phyloP scores from a whole-genome alignment of 257 asterid species.

The Schizonepeta tenuifolia region DNA sequence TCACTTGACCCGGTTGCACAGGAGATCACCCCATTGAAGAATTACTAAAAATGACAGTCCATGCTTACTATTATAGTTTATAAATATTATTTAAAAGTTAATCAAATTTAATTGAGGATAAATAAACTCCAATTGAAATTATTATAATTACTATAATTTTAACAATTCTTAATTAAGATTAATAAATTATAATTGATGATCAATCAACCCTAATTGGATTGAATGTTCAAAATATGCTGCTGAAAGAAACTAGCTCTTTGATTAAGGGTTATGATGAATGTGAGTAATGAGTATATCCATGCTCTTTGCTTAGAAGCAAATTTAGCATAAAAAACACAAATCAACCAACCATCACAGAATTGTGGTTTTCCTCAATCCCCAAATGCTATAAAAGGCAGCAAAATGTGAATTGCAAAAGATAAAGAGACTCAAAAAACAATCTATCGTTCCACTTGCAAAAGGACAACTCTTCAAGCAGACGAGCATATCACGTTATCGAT shows the following conservation, averaged over 20 bases:
- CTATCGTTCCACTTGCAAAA: not conserved
- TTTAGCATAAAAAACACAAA: not conserved
- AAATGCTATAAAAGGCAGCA: not conserved
- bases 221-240: not conserved
- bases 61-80: too few relatives aligned
- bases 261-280: not conserved
- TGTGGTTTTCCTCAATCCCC: not conserved
- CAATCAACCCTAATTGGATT: too few relatives aligned
- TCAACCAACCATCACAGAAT: not conserved
- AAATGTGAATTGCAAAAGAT: not conserved
- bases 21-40: too few relatives aligned
- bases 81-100: too few relatives aligned
- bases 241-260: not conserved
- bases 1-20: too few relatives aligned
- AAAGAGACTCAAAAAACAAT: not conserved
- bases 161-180: too few relatives aligned
- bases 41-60: too few relatives aligned
- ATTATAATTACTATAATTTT: too few relatives aligned
- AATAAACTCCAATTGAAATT: too few relatives aligned
- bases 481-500: conserved; percentile 54
- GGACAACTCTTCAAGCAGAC: not conserved
- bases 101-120: too few relatives aligned
- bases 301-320: not conserved
- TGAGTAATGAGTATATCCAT: not conserved
- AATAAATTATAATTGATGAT: too few relatives aligned